phyloP scores from a whole-genome alignment of 148 eudicot genomes.

The Linanthus parryae region DNA sequence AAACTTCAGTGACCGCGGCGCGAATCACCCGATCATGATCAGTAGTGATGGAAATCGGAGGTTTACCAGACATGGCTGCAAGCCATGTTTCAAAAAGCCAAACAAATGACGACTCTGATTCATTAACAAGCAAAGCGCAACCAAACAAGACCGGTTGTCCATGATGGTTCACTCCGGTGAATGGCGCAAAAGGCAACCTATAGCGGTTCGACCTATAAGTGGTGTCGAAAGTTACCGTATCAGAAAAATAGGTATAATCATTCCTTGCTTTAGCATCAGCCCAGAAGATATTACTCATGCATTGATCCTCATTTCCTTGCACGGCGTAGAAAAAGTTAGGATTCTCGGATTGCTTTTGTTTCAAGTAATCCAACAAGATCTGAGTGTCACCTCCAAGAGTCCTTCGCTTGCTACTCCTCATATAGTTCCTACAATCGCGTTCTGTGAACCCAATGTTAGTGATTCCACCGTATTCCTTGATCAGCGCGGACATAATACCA shows the following conservation, averaged over 20 bases:
- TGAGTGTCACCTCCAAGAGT: constrained; percentile 26
- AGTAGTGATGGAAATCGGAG: constrained; percentile 31
- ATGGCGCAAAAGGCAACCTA: constrained; percentile 33
- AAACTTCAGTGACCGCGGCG: constrained; percentile 27
- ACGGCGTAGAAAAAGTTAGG: constrained; percentile 32
- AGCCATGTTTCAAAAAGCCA: constrained; percentile 44
- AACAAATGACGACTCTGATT: constrained; percentile 32
- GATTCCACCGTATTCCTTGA: constrained; percentile 18
- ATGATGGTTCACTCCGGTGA: constrained; percentile 43
- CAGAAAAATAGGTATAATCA: constrained; percentile 32
- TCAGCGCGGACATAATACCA: constrained; percentile 19
- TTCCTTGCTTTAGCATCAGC: constrained; percentile 27
- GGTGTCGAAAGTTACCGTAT: constrained; percentile 36
- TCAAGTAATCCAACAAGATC: constrained; percentile 24
- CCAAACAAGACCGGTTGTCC: constrained; percentile 41
- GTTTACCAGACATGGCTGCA: constrained; percentile 31
- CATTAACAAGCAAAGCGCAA: constrained; percentile 28
- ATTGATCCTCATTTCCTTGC: constrained; percentile 15
- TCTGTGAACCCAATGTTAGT: constrained; percentile 19
- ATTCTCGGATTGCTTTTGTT: constrained; percentile 26
- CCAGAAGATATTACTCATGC: constrained; percentile 31
- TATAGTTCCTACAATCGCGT: constrained; percentile 20
- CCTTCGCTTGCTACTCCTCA: constrained; percentile 26
- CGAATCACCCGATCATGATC: constrained; percentile 32
- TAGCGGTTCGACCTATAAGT: constrained; percentile 25